Base-by-base conservation (phyloP, 2,329 filamentous ascomycete genomes). In the Cercospora sp. region DNA sequence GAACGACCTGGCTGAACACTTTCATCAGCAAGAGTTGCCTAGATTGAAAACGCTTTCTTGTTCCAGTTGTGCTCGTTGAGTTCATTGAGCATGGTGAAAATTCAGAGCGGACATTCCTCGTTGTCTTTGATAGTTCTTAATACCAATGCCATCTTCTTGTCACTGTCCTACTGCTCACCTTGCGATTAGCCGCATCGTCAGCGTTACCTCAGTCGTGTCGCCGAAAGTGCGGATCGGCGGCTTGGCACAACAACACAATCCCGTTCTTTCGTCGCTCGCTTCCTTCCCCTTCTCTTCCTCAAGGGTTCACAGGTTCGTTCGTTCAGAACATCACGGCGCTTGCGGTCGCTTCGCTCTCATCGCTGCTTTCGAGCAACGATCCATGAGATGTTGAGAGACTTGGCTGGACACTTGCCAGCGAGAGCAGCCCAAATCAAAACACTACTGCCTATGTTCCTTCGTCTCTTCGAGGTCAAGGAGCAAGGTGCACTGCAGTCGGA, bases 11-110 rank as follows among this genome's bases (percentile, higher is more conserved):
- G 55, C 55, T 59, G 55, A 30, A 59, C 30, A 59, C 18, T 7
- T 59, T 37, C 55, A 59, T 59, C 55, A 37, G 55, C 55, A 6
- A 18, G 55, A 59, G 55, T 59, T 24, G 55, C 30, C 55, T 59
- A 37, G n/a, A 59, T 59, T 16, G 9, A 37, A 59, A 10, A 21
- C 30, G n/a, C 28, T 58, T 58, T 57, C 24, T 34, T 16, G 28
- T 12, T 21, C 28, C 16, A 21, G 28, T 30, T 59, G 12, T 13
- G 32, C 55, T 59, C 55, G 30, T 28, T n/a, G 30, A 32, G n/a
- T 7, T 37, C 55, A 37, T 24, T 18, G 55, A 34, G 55, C 30
- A 26, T n/a, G 55, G 24, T 13, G 12, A 34, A 59, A 1, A 21
- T 10, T 10, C 13, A 13, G 5, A 59, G 55, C 55, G 55, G 28